Conservation (phyloP, 257 asterid species). For the Fraxinus cuspidata region DNA sequence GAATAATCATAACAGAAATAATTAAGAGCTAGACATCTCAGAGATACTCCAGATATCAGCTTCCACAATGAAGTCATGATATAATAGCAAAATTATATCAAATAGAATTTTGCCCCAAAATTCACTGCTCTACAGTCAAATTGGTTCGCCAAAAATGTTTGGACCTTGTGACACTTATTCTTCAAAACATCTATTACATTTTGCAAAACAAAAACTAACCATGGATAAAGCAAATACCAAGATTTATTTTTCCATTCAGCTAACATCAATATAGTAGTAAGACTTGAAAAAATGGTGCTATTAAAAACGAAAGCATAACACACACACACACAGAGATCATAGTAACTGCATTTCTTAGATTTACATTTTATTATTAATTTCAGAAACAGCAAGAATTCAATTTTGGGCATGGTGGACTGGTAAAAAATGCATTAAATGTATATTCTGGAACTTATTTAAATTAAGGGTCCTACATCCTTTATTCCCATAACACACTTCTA, state of each 20-base stretch:
- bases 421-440: background rate
- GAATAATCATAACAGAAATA: background rate
- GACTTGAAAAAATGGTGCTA: background rate
- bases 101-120: background rate
- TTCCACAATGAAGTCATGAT: background rate
- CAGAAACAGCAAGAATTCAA: background rate
- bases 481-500: background rate
- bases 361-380: too few species aligned
- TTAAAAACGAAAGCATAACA: background rate
- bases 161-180: background rate
- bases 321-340: too few species aligned
- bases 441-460: background rate
- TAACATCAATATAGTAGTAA: background rate
- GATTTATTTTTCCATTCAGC: background rate
- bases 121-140: background rate
- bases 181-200: background rate
- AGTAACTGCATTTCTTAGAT: too few species aligned
- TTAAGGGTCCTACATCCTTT: background rate
- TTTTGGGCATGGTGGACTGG: background rate
- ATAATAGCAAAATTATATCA: background rate
- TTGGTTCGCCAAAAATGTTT: background rate
- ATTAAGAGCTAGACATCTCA: slow-evolving; percentile 9
- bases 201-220: background rate
- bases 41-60: background rate
- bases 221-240: background rate